phyloP scores from a whole-genome alignment of 1,284 basidiomycete species.

The Fomitopsis schrenkii region DNA sequence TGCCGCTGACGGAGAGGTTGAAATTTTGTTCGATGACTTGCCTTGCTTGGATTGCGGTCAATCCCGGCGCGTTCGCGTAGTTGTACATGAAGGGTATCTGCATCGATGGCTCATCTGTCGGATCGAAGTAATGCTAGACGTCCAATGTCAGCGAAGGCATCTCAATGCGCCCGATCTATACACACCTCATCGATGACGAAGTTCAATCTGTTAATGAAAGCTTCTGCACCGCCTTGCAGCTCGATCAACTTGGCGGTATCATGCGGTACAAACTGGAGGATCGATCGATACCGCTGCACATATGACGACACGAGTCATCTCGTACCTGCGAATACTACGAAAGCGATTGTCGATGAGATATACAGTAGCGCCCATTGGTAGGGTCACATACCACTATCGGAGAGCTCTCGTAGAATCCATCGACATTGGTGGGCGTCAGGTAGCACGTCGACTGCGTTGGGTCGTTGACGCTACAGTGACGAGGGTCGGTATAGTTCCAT shows the following conservation, averaged over 20 bases:
- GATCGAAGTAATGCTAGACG: slow-evolving; percentile 45
- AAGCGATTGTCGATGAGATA: not conserved
- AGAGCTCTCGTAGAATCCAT: slow-evolving; percentile 65
- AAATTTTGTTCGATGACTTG: slow-evolving; percentile 51
- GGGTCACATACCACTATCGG: slow-evolving; percentile 47
- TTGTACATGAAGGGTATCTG: slow-evolving; percentile 67
- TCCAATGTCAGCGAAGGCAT: too few relatives aligned
- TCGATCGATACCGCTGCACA: not conserved
- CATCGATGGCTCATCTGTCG: slow-evolving; percentile 58
- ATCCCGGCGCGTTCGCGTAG: slow-evolving; percentile 52
- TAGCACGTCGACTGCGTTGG: slow-evolving; percentile 55
- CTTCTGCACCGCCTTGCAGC: slow-evolving; percentile 51
- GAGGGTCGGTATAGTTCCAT: slow-evolving; percentile 61
- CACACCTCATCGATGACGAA: slow-evolving; percentile 50
- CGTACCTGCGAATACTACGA: slow-evolving; percentile 45
- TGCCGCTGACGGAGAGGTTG: slow-evolving; percentile 49
- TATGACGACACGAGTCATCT: not conserved
- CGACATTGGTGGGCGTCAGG: slow-evolving; percentile 50
- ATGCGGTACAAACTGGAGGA: slow-evolving; percentile 51
- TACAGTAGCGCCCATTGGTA: not conserved
- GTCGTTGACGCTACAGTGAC: slow-evolving; percentile 63
- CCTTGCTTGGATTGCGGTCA: slow-evolving; percentile 52
- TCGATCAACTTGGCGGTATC: slow-evolving; percentile 57
- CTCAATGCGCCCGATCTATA: not conserved
- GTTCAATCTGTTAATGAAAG: slow-evolving; percentile 50